phyloP scores from a whole-genome alignment of 2,329 filamentous ascomycete species.

The Fusarium heterosporum region DNA sequence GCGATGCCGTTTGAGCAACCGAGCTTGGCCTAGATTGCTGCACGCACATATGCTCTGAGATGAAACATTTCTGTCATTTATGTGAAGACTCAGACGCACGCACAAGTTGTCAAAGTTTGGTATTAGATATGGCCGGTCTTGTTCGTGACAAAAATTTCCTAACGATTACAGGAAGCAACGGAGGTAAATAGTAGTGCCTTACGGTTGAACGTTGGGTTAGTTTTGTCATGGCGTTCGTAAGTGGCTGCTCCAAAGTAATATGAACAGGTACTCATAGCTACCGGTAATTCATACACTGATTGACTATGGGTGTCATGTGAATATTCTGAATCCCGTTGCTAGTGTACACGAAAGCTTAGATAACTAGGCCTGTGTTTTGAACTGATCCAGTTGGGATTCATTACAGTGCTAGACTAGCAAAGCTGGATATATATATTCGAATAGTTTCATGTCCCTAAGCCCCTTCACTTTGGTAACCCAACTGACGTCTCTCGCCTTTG shows the following conservation, averaged over 20 bases:
- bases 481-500: background rate
- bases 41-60: background rate
- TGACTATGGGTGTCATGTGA: too few species aligned
- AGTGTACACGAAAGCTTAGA: too few species aligned
- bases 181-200: background rate
- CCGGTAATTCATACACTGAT: too few species aligned
- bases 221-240: too few species aligned
- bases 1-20: background rate
- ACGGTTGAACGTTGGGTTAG: too few species aligned
- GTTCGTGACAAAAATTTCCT: background rate
- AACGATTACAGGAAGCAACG: background rate
- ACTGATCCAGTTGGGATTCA: too few species aligned
- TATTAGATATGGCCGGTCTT: background rate
- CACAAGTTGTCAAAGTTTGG: background rate
- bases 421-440: background rate
- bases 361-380: too few species aligned
- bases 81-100: background rate
- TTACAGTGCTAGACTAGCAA: too few species aligned
- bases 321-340: too few species aligned
- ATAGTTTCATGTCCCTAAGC: background rate
- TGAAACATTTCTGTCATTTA: background rate
- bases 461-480: too few species aligned
- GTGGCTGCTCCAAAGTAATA: too few species aligned
- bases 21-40: background rate
- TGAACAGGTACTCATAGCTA: too few species aligned